A percentile compares a stretch with the other conserved stretches of the same genome.
phyloP scores from a whole-genome alignment of 2,329 filamentous ascomycete species.

The Dactylellina haptotyla region DNA sequence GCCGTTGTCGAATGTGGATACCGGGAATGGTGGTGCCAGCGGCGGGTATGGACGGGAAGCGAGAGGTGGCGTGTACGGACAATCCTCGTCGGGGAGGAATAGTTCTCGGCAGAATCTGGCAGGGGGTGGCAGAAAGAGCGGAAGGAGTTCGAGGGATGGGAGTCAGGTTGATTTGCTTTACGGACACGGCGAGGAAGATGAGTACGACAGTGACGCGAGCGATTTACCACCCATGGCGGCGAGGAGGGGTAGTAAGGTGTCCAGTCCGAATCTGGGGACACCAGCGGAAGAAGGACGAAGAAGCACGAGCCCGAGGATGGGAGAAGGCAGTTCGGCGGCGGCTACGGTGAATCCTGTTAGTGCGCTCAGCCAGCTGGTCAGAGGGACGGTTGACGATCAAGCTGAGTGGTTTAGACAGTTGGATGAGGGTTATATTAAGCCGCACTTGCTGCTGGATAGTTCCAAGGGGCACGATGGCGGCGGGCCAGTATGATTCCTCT shows the following conservation, averaged over 20 bases:
- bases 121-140: neutral
- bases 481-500: slow-evolving; percentile 29
- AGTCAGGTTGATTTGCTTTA: slow-evolving; percentile 40
- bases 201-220: slow-evolving; percentile 67
- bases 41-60: slow-evolving; percentile 18
- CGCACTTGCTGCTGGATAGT: slow-evolving; percentile 80
- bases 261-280: slow-evolving; percentile 33
- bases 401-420: slow-evolving; percentile 89
- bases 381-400: slow-evolving; percentile 81
- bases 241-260: slow-evolving; percentile 40
- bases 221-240: slow-evolving; percentile 64
- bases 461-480: slow-evolving; percentile 62
- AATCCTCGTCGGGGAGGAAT: slow-evolving; percentile 2
- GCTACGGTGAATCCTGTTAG: slow-evolving; percentile 54
- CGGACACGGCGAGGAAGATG: slow-evolving; percentile 56
- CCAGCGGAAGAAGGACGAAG: slow-evolving; percentile 61
- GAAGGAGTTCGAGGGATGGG: slow-evolving; percentile 9
- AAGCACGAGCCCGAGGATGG: slow-evolving; percentile 59
- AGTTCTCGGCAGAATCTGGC: slow-evolving; percentile 23
- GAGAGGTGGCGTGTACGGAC: slow-evolving; percentile 15
- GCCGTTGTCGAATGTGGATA: slow-evolving; percentile 36
- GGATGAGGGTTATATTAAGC: slow-evolving; percentile 97
- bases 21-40: slow-evolving; percentile 26
- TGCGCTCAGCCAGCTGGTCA: slow-evolving; percentile 61
- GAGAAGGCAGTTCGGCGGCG: slow-evolving; percentile 65